These are phyloP conservation scores for Thelonectria discophora DNA, from an alignment of 2,329 filamentous ascomycete species.

Conservation along the genomic window DNA sequence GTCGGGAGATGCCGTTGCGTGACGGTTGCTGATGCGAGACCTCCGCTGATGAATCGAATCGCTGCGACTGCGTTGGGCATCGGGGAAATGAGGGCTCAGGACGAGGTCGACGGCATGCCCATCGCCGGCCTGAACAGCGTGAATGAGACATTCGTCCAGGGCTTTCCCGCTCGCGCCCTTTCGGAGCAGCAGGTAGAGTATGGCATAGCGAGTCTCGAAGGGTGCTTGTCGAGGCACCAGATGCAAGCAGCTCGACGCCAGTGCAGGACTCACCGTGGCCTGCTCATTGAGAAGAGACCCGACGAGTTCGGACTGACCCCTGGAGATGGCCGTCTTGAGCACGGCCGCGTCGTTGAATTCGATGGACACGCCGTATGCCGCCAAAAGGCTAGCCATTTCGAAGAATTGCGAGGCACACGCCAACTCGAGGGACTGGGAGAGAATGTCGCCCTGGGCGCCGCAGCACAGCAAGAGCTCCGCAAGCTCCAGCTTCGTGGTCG, in stretches of 20 bases:
- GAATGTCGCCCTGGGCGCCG: conserved; percentile 61
- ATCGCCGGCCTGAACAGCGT: conserved; percentile 60
- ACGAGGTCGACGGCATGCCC: conserved; percentile 58
- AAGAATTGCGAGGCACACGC: conserved; percentile 60
- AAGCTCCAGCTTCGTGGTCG: conserved; percentile 60
- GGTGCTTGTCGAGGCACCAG: conserved; percentile 58
- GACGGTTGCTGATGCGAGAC: conserved; percentile 50
- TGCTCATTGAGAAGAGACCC: conserved; percentile 56
- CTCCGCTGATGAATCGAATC: conserved; percentile 33
- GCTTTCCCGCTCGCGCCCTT: conserved; percentile 59
- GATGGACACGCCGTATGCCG: conserved; percentile 62
- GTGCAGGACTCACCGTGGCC: conserved; percentile 53
- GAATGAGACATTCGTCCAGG: conserved; percentile 60
- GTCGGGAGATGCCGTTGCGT: conserved; percentile 62
- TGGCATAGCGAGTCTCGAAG: conserved; percentile 54
- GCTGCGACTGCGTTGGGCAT: conserved; percentile 33
- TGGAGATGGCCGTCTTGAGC: conserved; percentile 57
- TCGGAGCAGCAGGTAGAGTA: conserved; percentile 58
- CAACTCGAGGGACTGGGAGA: conserved; percentile 58
- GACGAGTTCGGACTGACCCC: conserved; percentile 57
- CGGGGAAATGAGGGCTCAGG: conserved; percentile 58
- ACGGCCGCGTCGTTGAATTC: conserved; percentile 62
- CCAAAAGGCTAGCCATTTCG: conserved; percentile 64
- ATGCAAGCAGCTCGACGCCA: conserved; percentile 61
- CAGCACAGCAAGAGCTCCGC: conserved; percentile 66